phyloP scores from a whole-genome alignment of 331 rosid genomes.

The Saraca asoca region DNA sequence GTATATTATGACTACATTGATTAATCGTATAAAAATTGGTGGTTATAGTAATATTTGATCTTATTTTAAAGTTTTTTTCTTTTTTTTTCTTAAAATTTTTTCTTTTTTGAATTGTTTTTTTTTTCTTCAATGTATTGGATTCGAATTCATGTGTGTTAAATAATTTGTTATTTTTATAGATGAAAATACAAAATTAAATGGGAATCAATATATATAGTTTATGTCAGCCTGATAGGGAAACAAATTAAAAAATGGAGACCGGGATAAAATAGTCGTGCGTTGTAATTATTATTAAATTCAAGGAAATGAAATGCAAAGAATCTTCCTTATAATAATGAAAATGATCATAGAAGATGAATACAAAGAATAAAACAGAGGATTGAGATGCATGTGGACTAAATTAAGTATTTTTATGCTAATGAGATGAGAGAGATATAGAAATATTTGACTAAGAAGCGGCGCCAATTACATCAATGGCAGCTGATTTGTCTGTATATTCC shows the following conservation, averaged over 20 bases:
- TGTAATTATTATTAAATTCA: background rate
- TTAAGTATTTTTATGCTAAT: background rate
- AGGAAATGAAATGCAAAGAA: slow-evolving; percentile 3
- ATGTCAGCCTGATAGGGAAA: background rate
- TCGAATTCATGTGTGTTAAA: too few species aligned
- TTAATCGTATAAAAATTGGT: background rate
- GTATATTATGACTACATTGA: slow-evolving; percentile 12
- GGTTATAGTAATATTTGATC: too few species aligned
- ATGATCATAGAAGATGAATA: background rate
- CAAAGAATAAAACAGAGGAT: background rate
- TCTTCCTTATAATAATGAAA: slow-evolving; percentile 7
- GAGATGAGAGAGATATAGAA: background rate
- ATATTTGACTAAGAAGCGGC: background rate
- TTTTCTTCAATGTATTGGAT: too few species aligned
- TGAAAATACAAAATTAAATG: too few species aligned
- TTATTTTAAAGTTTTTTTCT: too few species aligned
- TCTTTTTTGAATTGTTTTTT: too few species aligned
- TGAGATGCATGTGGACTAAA: slow-evolving; percentile 8
- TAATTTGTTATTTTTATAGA: too few species aligned
- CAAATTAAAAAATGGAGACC: background rate
- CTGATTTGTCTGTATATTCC: background rate
- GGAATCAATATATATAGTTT: background rate
- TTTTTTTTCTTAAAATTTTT: too few species aligned
- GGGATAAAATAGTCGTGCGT: background rate
- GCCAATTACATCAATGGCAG: background rate